Evolutionary conservation across 371 early-diverging fungal genomes (phyloP), one percentile per base, ranked within the genome.

Genomic region (Lichtheimia corymbifera): DNA sequence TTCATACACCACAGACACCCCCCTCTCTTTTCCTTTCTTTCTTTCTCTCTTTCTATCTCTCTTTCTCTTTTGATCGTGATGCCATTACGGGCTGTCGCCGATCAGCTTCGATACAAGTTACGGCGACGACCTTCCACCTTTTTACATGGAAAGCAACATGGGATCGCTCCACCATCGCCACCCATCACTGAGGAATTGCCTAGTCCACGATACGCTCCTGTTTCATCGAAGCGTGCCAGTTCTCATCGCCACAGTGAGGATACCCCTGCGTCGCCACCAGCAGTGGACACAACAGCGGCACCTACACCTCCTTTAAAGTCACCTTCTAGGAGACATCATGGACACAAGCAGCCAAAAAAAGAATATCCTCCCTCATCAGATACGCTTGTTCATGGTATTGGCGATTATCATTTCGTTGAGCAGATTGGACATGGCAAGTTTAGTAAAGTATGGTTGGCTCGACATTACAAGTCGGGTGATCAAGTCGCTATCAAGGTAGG

Each of bases 391-490:
- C 55, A 68, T 53, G 78, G 82, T 30, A 86, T 89, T 76, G 93
- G 93, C n/a, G 87, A 92, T 62, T 97, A 95, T 71, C 81, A 76
- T 4, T 86, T 95, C 55, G 74, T 87, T 45, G 86, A 83, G 65
- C 85, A 86, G 20, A 78, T 97, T 5, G 98, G 96, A 15, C 89
- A 87, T 58, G 97, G 97, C 40, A 94, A 93, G 62, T 94, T 93
- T 66, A 91, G 93, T 60, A 83, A 89, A 58, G 98, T 96, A 17
- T 91, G 93, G 70, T 81, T 94, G 13, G 94, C 91, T 1, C 76
- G 84, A 27, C 91, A 94, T 73, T 88, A 85, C 65, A 62, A 87
- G 58, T 93, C 90, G 9, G 75, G 73, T 5, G 70, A 82, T 25
- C 69, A 81, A 64, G 76, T 79, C 62, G 88, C 88, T 18, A 67